Percentiles rank a stretch among this genome's conserved stretches.
Conservation (phyloP, 306 rosid genomes). For the Rosa rugosa region DNA sequence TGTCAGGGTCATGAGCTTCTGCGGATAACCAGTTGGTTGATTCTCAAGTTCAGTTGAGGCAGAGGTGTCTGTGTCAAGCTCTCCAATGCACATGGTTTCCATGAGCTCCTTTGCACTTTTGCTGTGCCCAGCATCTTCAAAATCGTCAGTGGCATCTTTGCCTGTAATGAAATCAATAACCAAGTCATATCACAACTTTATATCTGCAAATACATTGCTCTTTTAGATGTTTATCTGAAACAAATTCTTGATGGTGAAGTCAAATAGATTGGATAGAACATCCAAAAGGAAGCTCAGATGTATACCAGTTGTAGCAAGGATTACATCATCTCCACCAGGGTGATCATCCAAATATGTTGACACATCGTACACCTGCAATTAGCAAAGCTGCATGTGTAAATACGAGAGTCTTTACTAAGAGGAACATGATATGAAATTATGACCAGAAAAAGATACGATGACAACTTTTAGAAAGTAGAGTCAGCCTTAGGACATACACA, state of each 20-base stretch:
- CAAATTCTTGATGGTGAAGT: slow-evolving; percentile 7
- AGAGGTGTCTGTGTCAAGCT: slow-evolving; percentile 47
- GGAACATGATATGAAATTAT: neutral
- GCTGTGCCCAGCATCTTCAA: slow-evolving; percentile 97
- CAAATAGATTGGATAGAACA: neutral
- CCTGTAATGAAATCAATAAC: slow-evolving; percentile 42
- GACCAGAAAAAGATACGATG: neutral
- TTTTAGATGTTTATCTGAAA: slow-evolving; percentile 8
- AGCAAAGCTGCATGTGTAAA: neutral
- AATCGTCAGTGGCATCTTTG: slow-evolving; percentile 81
- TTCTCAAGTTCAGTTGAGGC: slow-evolving; percentile 31
- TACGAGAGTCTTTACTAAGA: neutral
- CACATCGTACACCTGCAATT: slow-evolving; percentile 70
- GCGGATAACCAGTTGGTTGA: slow-evolving; percentile 20
- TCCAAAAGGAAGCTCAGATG: slow-evolving; percentile 17
- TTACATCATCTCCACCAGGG: slow-evolving; percentile 91
- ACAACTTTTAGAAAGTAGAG: neutral
- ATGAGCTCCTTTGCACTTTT: slow-evolving; percentile 63
- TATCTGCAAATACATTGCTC: slow-evolving; percentile 6
- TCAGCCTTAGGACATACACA: neutral
- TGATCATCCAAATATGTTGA: slow-evolving; percentile 82
- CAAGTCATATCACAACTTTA: slow-evolving; percentile 20
- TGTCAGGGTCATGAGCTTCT: slow-evolving; percentile 41
- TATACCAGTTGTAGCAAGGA: slow-evolving; percentile 69
- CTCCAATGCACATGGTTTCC: slow-evolving; percentile 67